These are phyloP conservation scores for Neospermospora avenae DNA, from an alignment of 2,329 filamentous ascomycete genomes.

Conservation along the genomic window DNA sequence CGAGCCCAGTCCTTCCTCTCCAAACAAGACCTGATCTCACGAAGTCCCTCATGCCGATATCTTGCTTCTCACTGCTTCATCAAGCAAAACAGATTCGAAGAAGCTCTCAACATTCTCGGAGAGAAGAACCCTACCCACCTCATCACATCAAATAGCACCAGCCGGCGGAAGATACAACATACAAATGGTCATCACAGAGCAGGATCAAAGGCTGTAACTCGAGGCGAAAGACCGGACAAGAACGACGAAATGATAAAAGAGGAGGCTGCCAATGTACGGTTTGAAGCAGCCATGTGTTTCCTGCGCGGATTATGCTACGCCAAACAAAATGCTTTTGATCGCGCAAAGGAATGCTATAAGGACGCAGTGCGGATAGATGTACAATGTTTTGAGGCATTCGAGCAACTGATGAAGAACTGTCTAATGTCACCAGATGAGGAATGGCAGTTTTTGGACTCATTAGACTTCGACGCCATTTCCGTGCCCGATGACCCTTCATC, in stretches of 20 bases:
- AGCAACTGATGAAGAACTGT: conserved; percentile 95
- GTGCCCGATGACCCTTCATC: conserved; percentile 61
- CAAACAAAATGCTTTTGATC: conserved; percentile 95
- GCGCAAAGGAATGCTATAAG: conserved; percentile 97
- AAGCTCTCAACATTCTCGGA: conserved; percentile 80
- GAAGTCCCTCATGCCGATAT: conserved; percentile 86
- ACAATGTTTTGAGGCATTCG: conserved; percentile 97
- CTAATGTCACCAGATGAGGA: conserved; percentile 77
- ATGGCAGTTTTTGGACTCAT: conserved; percentile 65
- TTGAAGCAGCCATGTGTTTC: conserved; percentile 97
- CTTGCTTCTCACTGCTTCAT: conserved; percentile 92
- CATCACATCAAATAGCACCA: conserved; percentile 63
- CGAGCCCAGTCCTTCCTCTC: conserved; percentile 84
- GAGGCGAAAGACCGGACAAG: conserved; percentile 25
- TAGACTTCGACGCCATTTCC: conserved; percentile 83
- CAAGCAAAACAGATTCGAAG: conserved; percentile 85
- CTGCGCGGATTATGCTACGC: conserved; percentile 90
- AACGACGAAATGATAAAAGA: conserved; percentile 46
- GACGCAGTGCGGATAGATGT: conserved; percentile 95
- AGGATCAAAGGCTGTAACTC: conserved; percentile 44
- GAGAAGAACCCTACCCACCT: conserved; percentile 93
- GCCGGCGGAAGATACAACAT: conserved; percentile 68
- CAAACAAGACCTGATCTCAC: conserved; percentile 75
- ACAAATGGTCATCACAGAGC: conserved; percentile 50
- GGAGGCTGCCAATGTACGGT: conserved; percentile 72